A percentile compares a stretch with the other conserved stretches of the same genome.
Evolutionary conservation across 768 basidiomycete species (phyloP).

Genomic region (Lentinula sp.): DNA sequence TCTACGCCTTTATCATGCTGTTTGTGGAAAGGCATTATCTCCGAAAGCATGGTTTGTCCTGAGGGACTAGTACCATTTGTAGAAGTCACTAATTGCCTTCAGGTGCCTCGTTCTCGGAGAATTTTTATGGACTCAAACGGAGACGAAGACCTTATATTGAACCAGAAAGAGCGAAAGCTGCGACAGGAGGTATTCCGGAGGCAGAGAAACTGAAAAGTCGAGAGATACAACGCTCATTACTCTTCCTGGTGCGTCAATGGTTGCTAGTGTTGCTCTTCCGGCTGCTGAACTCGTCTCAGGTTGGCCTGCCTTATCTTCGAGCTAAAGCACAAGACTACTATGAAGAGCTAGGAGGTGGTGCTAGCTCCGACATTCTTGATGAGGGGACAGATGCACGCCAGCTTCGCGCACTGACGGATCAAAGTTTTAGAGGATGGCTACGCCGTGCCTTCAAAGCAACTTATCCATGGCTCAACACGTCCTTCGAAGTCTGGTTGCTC

Average conservation of each 20-base stretch:
- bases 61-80: not conserved
- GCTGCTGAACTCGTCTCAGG: slow-evolving; percentile 31
- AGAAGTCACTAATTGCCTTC: slow-evolving; percentile 5
- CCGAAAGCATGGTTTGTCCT: slow-evolving; percentile 65
- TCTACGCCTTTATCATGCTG: slow-evolving; percentile 85
- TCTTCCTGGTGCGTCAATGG: slow-evolving; percentile 61
- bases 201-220: slow-evolving; percentile 59
- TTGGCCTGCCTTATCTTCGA: slow-evolving; percentile 84
- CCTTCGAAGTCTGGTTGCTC: slow-evolving; percentile 79
- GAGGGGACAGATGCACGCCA: slow-evolving; percentile 41
- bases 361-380: slow-evolving; percentile 59
- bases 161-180: slow-evolving; percentile 58
- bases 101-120: slow-evolving; percentile 94
- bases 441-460: slow-evolving; percentile 59
- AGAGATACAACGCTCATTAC: slow-evolving; percentile 72
- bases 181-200: slow-evolving; percentile 56
- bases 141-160: slow-evolving; percentile 67
- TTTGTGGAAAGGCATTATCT: slow-evolving; percentile 91
- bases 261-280: not conserved
- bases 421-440: slow-evolving; percentile 50
- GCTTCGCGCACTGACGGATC: slow-evolving; percentile 39
- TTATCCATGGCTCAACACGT: slow-evolving; percentile 80
- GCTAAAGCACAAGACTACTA: slow-evolving; percentile 89
- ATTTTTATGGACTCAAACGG: slow-evolving; percentile 91
- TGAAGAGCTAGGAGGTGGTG: slow-evolving; percentile 82